Percentiles rank a stretch among this genome's conserved stretches.
phyloP scores from a whole-genome alignment of 495 filamentous ascomycete genomes.

The Astrothelium macrocarpum region DNA sequence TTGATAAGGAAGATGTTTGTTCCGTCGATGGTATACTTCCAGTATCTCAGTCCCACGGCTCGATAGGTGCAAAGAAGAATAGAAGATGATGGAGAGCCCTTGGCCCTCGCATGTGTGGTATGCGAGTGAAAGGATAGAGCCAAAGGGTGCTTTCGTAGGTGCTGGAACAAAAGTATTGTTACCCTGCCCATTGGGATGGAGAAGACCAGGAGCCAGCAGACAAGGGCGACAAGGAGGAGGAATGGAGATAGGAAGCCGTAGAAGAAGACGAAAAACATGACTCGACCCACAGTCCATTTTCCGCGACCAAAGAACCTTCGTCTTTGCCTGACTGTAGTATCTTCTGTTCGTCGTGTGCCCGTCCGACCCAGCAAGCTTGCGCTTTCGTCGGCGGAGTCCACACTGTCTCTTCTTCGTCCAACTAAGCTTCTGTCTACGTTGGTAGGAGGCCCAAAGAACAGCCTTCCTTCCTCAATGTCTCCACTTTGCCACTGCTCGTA shows the following conservation, averaged over 20 bases:
- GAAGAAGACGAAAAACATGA: conserved; percentile 95
- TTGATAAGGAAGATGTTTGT: conserved; percentile 99
- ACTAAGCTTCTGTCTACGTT: conserved; percentile 66
- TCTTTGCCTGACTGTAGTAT: conserved; percentile 56
- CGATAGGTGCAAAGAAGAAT: conserved; percentile 96
- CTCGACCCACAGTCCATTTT: conserved; percentile 86
- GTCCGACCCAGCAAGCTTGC: conserved; percentile 77
- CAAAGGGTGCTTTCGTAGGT: conserved; percentile 85
- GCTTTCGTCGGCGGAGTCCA: conserved; percentile 80
- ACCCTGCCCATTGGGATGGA: conserved; percentile 98
- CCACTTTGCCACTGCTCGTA: conserved; percentile 99
- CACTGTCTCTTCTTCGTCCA: conserved; percentile 77
- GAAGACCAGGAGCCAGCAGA: conserved; percentile 96
- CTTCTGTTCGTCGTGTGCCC: conserved; percentile 35
- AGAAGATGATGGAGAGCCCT: conserved; percentile 63
- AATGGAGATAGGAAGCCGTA: conserved; percentile 89
- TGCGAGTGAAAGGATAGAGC: conserved; percentile 90
- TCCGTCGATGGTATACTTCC: conserved; percentile 98
- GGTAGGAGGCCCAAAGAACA: conserved; percentile 80
- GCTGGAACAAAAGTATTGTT: conserved; percentile 77
- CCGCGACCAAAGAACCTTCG: conserved; percentile 88
- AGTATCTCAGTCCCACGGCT: conserved; percentile 88
- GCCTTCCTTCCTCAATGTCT: conserved; percentile 85
- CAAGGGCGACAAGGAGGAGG: conserved; percentile 69
- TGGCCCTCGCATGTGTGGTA: conserved; percentile 57